These are phyloP conservation scores for Mortierella sp. DNA, from an alignment of 371 early-diverging fungal genomes.

Conservation along the genomic window DNA sequence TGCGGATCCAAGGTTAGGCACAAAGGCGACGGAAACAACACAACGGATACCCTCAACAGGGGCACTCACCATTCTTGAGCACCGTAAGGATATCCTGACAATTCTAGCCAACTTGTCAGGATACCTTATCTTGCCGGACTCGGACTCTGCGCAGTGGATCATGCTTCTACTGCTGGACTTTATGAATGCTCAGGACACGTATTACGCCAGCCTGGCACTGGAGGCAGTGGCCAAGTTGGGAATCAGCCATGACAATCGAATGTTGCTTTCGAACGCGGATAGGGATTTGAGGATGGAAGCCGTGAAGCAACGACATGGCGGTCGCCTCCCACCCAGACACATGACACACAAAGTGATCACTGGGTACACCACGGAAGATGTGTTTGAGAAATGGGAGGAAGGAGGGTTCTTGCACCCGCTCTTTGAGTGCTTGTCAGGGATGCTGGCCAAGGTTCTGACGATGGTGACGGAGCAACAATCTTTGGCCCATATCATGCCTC, in stretches of 20 bases:
- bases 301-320: slow-evolving; percentile 20
- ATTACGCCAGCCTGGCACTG: slow-evolving; percentile 65
- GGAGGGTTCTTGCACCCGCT: slow-evolving; percentile 54
- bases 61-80: slow-evolving; percentile 60
- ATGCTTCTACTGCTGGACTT: slow-evolving; percentile 63
- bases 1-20: background rate
- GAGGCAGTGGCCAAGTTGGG: slow-evolving; percentile 69
- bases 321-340: slow-evolving; percentile 9
- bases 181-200: slow-evolving; percentile 66
- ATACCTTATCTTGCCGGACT: slow-evolving; percentile 50
- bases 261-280: slow-evolving; percentile 56
- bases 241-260: slow-evolving; percentile 66
- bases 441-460: slow-evolving; percentile 58
- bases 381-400: slow-evolving; percentile 51
- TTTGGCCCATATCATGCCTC: slow-evolving; percentile 22
- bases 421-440: slow-evolving; percentile 59
- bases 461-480: slow-evolving; percentile 25
- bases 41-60: slow-evolving; percentile 33
- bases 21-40: background rate
- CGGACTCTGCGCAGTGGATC: slow-evolving; percentile 56
- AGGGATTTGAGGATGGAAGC: slow-evolving; percentile 20
- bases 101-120: slow-evolving; percentile 65
- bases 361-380: slow-evolving; percentile 33
- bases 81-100: slow-evolving; percentile 65
- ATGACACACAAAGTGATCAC: background rate